phyloP scores from a whole-genome alignment of 2,329 filamentous ascomycete species.

The Periconia macrospinosa region DNA sequence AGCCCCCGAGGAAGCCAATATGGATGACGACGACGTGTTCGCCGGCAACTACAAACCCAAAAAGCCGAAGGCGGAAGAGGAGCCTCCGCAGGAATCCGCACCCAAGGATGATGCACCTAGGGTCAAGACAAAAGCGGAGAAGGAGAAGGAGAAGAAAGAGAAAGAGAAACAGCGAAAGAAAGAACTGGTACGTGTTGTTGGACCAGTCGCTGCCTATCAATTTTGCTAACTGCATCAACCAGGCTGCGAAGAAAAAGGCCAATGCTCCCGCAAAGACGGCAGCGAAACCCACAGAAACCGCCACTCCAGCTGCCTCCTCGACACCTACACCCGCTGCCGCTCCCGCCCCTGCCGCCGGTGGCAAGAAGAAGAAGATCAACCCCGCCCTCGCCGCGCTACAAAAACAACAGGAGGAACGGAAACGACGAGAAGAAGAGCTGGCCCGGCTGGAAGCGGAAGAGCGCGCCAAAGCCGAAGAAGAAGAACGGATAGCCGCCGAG shows the following conservation, averaged over 20 bases:
- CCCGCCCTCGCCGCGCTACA: conserved; percentile 72
- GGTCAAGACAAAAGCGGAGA: conserved; percentile 95
- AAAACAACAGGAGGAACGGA: conserved; percentile 81
- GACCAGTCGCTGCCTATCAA: not conserved
- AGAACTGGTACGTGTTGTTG: conserved; percentile 71
- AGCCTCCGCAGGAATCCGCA: conserved; percentile 45
- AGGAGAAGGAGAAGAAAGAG: conserved; percentile 97
- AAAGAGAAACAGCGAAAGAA: conserved; percentile 98
- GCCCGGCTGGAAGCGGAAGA: conserved; percentile 64
- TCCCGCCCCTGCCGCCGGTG: conserved; percentile 48
- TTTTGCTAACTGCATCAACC: conserved; percentile 8
- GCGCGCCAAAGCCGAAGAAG: conserved; percentile 65
- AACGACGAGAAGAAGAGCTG: conserved; percentile 65
- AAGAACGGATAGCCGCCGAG: conserved; percentile 66
- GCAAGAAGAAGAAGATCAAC: conserved; percentile 89
- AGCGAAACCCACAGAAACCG: conserved; percentile 47
- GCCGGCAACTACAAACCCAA: conserved; percentile 67
- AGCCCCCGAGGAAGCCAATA: conserved; percentile 75
- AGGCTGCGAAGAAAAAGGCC: conserved; percentile 60
- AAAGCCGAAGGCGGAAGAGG: conserved; percentile 63
- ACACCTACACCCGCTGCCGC: conserved; percentile 30
- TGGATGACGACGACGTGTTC: conserved; percentile 77
- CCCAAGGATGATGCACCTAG: conserved; percentile 48
- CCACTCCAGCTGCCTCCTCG: conserved; percentile 40
- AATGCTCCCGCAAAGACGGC: conserved; percentile 51